phyloP scores from a whole-genome alignment of 495 filamentous ascomycete genomes.

The Daldinia childiae region DNA sequence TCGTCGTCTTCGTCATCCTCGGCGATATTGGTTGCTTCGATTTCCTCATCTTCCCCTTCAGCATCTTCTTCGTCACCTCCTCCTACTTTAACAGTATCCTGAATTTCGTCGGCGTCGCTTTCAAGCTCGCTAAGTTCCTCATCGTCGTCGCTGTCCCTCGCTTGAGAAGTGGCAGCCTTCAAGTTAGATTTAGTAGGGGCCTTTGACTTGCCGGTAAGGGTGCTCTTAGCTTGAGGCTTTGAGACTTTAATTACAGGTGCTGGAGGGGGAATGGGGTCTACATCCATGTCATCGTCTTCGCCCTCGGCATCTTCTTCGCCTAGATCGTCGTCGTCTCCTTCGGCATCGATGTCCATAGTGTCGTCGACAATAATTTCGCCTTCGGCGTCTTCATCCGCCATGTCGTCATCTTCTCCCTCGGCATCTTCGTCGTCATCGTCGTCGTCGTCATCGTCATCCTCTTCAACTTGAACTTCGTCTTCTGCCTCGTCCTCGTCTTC shows the following conservation, averaged over 20 bases:
- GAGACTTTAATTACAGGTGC: conserved; percentile 57
- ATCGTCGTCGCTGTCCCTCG: conserved; percentile 55
- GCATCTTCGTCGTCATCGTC: conserved; percentile 60
- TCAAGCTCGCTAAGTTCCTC: conserved; percentile 60
- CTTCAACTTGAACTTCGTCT: conserved; percentile 54
- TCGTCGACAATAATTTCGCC: conserved; percentile 58
- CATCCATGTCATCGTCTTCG: conserved; percentile 59
- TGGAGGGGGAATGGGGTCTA: conserved; percentile 48
- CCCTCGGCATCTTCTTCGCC: conserved; percentile 61
- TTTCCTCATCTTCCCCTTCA: conserved; percentile 72
- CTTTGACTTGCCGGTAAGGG: conserved; percentile 42
- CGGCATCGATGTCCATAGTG: conserved; percentile 58
- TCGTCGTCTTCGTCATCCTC: conserved; percentile 73
- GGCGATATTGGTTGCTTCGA: conserved; percentile 61
- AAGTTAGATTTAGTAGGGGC: conserved; percentile 30
- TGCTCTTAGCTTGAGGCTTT: conserved; percentile 46
- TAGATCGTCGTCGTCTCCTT: conserved; percentile 58
- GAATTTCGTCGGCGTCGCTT: conserved; percentile 60
- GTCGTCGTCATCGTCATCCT: conserved; percentile 59
- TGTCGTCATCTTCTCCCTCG: conserved; percentile 51
- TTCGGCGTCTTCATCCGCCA: conserved; percentile 52
- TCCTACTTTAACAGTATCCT: conserved; percentile 54
- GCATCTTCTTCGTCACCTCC: conserved; percentile 58
- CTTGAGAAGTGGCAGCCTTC: conserved; percentile 42
- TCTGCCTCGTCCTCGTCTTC: conserved; percentile 57